These are phyloP conservation scores for Alternaria brassicicola DNA, from an alignment of 2,329 filamentous ascomycete genomes.

Conservation along the genomic window DNA sequence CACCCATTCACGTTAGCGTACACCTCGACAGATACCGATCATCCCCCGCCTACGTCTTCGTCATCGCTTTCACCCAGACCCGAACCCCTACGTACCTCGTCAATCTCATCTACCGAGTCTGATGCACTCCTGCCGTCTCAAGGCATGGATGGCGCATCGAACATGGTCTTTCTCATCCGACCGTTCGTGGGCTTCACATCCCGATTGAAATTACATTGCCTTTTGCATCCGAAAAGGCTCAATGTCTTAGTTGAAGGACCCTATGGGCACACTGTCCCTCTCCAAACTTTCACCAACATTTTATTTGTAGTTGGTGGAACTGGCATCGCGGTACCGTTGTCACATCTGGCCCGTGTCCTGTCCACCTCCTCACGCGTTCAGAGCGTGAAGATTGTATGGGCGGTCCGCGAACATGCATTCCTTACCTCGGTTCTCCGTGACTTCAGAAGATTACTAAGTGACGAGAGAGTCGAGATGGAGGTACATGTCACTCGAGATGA, in stretches of 20 bases:
- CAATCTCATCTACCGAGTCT: constrained; percentile 30
- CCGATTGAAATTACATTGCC: constrained; percentile 43
- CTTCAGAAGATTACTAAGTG: constrained; percentile 25
- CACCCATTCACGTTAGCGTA: constrained; percentile 55
- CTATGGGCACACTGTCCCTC: constrained; percentile 53
- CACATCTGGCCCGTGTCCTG: constrained; percentile 34
- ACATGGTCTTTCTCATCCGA: constrained; percentile 56
- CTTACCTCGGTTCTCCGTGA: constrained; percentile 32
- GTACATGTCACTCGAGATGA: constrained; percentile 37
- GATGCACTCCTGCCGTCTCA: constrained; percentile 36
- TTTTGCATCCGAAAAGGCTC: constrained; percentile 31
- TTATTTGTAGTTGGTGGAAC: constrained; percentile 48
- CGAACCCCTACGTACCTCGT: constrained; percentile 12
- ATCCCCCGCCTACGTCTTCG: constrained; percentile 3
- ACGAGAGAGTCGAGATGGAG: constrained; percentile 35
- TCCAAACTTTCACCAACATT: constrained; percentile 50
- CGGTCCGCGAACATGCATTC: constrained; percentile 41
- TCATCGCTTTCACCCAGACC: constrained; percentile 18
- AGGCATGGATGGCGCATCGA: constrained; percentile 5
- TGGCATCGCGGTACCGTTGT: constrained; percentile 42
- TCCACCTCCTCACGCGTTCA: constrained; percentile 18
- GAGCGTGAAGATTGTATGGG: constrained; percentile 42
- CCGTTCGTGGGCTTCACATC: constrained; percentile 60
- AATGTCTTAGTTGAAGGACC: constrained; percentile 58
- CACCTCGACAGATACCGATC: constrained; percentile 12